These are phyloP conservation scores for Panellus pusillus DNA, from an alignment of 768 basidiomycete genomes.

Conservation along the genomic window DNA sequence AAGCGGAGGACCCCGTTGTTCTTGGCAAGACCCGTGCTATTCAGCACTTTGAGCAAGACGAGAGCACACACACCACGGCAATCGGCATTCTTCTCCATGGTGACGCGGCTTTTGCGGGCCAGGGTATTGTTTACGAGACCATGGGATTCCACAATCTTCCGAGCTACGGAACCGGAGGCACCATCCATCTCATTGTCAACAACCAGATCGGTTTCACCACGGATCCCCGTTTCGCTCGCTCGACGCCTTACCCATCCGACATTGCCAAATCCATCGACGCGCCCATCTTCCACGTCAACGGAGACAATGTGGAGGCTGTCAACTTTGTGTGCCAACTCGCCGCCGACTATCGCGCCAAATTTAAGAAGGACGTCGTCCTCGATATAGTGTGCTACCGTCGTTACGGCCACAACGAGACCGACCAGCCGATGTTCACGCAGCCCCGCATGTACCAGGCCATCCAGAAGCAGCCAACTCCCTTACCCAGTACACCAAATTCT, in stretches of 20 bases:
- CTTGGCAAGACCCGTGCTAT: conserved; percentile 97
- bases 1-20: conserved; percentile 97
- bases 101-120: conserved; percentile 97
- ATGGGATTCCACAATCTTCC: conserved; percentile 98
- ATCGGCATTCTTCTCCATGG: conserved; percentile 97
- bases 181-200: conserved; percentile 97
- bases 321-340: conserved; percentile 98
- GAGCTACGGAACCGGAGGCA: conserved; percentile 95
- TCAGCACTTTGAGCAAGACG: conserved; percentile 91
- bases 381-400: conserved; percentile 99
- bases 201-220: conserved; percentile 99
- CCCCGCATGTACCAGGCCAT: conserved; percentile 99
- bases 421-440: conserved; percentile 98
- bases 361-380: conserved; percentile 97
- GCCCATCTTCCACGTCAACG: conserved; percentile 99
- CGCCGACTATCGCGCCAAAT: conserved; percentile 97
- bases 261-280: conserved; percentile 98
- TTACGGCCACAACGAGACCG: conserved; percentile 99
- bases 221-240: conserved; percentile 95
- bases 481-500: conserved; percentile 88
- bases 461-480: conserved; percentile 91
- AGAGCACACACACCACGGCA: conserved; percentile 74
- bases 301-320: conserved; percentile 97
- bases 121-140: conserved; percentile 98
- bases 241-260: conserved; percentile 97